phyloP scores from a whole-genome alignment of 257 asterid genomes.

The Phtheirospermum japonicum region DNA sequence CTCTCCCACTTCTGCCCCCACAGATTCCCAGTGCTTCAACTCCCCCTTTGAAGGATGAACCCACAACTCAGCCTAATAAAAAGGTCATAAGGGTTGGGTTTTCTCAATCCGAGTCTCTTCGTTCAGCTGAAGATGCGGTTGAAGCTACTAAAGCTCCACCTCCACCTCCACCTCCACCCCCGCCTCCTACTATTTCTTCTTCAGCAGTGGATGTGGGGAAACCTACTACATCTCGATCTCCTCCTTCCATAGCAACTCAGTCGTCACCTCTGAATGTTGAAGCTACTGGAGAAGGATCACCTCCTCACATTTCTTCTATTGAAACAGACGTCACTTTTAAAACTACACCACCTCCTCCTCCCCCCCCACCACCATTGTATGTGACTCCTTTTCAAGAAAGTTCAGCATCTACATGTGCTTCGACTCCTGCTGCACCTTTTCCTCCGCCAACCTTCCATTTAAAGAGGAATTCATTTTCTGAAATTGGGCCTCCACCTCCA shows the following conservation, averaged over 20 bases:
- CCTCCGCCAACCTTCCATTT: slow-evolving; percentile 30
- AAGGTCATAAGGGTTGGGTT: slow-evolving; percentile 16
- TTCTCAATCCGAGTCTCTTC: slow-evolving; percentile 29
- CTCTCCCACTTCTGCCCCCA: slow-evolving; percentile 26
- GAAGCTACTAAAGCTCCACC: slow-evolving; percentile 31
- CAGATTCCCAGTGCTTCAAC: slow-evolving; percentile 30
- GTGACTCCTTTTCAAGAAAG: slow-evolving; percentile 18
- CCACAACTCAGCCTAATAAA: slow-evolving; percentile 24
- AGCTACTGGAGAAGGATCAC: slow-evolving; percentile 26
- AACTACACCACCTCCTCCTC: slow-evolving; percentile 19
- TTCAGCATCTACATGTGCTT: slow-evolving; percentile 25
- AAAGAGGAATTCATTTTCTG: slow-evolving; percentile 28
- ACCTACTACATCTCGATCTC: slow-evolving; percentile 21
- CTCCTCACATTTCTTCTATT: slow-evolving; percentile 30
- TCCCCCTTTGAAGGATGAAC: slow-evolving; percentile 28
- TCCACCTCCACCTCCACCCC: slow-evolving; percentile 29
- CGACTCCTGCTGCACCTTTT: slow-evolving; percentile 28
- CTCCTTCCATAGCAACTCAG: slow-evolving; percentile 21
- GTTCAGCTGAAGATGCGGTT: slow-evolving; percentile 28
- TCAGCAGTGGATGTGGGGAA: slow-evolving; percentile 23
- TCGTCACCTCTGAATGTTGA: slow-evolving; percentile 23
- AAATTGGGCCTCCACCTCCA: slow-evolving; percentile 23
- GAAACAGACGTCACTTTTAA: slow-evolving; percentile 23
- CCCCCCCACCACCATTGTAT: slow-evolving; percentile 9
- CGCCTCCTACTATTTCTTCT: slow-evolving; percentile 33